Conservation (phyloP, 2,329 filamentous ascomycete species). For the Paracamarosporium sp. region DNA sequence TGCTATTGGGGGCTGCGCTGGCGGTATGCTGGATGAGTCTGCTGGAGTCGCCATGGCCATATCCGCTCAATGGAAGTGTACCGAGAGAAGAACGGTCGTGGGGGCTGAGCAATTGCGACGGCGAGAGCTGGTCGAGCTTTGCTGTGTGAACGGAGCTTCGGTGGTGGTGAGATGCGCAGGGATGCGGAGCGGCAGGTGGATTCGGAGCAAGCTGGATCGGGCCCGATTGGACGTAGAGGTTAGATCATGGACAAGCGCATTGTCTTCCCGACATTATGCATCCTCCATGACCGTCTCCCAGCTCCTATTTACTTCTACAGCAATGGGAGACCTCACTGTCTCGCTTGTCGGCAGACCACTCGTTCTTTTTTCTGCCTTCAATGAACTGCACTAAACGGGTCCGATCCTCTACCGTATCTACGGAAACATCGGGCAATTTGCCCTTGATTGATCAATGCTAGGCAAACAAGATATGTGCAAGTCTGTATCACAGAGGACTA, state of each 20-base stretch:
- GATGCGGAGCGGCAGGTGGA: slow-evolving; percentile 63
- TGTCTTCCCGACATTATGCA: not conserved
- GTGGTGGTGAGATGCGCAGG: slow-evolving; percentile 26
- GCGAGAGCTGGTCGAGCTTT: slow-evolving; percentile 9
- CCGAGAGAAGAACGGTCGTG: not conserved
- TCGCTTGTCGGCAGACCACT: no score
- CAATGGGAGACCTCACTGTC: no score
- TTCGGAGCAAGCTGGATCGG: slow-evolving; percentile 69
- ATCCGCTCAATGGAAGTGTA: not conserved
- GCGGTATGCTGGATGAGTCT: slow-evolving; percentile 22
- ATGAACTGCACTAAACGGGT: no score
- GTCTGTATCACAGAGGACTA: no score
- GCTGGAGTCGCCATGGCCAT: slow-evolving; percentile 25
- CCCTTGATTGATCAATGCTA: no score
- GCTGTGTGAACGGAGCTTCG: slow-evolving; percentile 36
- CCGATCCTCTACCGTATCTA: no score
- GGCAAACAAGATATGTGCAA: no score
- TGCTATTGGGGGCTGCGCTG: slow-evolving; percentile 13
- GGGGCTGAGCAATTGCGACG: not conserved
- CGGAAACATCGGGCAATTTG: no score
- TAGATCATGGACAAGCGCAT: not conserved
- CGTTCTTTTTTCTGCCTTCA: no score
- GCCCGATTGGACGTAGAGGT: not conserved
- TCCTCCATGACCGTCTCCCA: not conserved
- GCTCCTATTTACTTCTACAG: no score